phyloP scores from a whole-genome alignment of 2,329 filamentous ascomycete genomes.

The Diaporthe sp. region DNA sequence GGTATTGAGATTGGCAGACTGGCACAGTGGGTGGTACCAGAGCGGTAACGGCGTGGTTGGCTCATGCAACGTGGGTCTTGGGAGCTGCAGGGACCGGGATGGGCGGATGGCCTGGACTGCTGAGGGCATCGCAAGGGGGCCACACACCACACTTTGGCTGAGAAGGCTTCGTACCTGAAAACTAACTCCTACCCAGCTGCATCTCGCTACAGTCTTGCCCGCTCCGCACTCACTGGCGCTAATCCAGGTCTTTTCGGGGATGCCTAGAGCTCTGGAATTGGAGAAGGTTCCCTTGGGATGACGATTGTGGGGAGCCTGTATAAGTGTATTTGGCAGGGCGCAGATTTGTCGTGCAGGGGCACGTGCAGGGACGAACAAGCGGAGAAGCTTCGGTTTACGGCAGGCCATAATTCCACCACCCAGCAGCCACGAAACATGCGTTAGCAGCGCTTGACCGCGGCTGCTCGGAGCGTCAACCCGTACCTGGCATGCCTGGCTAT shows the following conservation, averaged over 20 bases:
- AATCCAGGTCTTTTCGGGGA: not conserved
- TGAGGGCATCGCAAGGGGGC: not conserved
- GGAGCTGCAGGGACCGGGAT: not conserved
- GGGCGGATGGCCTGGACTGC: not conserved
- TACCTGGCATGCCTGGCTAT: not conserved
- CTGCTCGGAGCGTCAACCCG: slow-evolving; percentile 37
- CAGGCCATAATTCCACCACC: slow-evolving; percentile 36
- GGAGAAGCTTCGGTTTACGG: slow-evolving; percentile 20
- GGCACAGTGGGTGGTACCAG: not conserved
- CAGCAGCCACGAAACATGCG: slow-evolving; percentile 26
- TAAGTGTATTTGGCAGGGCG: not conserved
- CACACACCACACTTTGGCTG: not conserved
- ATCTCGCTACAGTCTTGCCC: not conserved
- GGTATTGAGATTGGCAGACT: not conserved
- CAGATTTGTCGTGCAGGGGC: slow-evolving; percentile 2
- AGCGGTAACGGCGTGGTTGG: not conserved
- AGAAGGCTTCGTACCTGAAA: too few species aligned
- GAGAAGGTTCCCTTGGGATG: not conserved
- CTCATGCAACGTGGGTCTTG: not conserved
- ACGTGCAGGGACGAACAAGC: slow-evolving; percentile 15
- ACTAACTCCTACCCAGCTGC: not conserved
- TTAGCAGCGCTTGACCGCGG: slow-evolving; percentile 35
- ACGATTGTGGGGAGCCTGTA: not conserved
- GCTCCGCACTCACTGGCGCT: not conserved
- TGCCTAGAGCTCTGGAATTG: not conserved